Conservation (phyloP, 345 rosid species). For the Aquilaria yunnanensis region DNA sequence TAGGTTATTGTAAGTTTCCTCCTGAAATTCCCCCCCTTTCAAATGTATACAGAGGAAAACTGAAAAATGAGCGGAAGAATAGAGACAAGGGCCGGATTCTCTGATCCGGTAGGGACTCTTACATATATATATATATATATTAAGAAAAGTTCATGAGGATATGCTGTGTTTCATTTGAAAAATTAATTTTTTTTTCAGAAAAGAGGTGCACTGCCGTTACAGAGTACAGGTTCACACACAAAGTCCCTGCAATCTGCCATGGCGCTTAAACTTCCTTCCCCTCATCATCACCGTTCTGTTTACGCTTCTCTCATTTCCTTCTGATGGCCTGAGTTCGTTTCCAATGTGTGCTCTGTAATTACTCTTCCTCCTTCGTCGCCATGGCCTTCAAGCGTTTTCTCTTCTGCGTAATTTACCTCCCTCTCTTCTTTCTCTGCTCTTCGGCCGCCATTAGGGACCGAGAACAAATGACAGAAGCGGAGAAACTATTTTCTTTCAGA, state of each 20-base stretch:
- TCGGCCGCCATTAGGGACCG: constrained; percentile 14
- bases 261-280: constrained; percentile 29
- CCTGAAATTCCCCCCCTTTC: too few relatives aligned
- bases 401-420: constrained; percentile 15
- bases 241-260: constrained; percentile 14
- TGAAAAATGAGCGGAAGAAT: background rate
- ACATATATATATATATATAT: constrained; percentile 1
- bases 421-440: constrained; percentile 5
- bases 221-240: constrained; percentile 13
- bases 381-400: constrained; percentile 24
- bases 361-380: background rate
- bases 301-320: background rate
- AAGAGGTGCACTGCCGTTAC: constrained; percentile 30
- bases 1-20: too few relatives aligned
- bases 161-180: too few relatives aligned
- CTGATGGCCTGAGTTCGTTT: background rate
- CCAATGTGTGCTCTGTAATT: background rate
- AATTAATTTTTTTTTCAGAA: too few relatives aligned
- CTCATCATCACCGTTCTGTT: constrained; percentile 14
- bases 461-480: constrained; percentile 27
- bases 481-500: constrained; percentile 43
- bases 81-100: constrained; percentile 18
- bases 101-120: constrained; percentile 6
- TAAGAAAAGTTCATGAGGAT: constrained; percentile 1
- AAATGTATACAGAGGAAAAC: background rate